Evolutionary conservation across 1,284 basidiomycete genomes (phyloP), one percentile per base, ranked within the genome.

Genomic region (Sanguinoderma infundibulare): DNA sequence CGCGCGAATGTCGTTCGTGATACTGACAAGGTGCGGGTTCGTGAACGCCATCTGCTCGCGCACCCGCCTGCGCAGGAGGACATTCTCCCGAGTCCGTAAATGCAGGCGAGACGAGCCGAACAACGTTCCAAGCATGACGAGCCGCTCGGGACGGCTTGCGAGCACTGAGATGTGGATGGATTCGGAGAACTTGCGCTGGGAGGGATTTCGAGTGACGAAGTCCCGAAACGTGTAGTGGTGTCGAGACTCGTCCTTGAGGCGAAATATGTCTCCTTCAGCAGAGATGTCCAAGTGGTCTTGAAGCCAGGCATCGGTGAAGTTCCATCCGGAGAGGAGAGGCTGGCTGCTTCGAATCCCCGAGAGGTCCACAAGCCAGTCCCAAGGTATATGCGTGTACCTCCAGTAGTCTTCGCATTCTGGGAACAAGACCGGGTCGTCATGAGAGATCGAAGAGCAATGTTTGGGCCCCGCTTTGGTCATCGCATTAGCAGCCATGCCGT

Each of bases 201-300:
- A 60, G 7, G 59, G 36, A 0, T 64, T 61, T 50, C 67, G 70
- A n/a, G 67, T 57, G 14, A 47, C 55, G 28, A 79, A 81, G 70
- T 92, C 91, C 64, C 86, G 77, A 66, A 90, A 90, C 26, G 85
- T 83, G 69, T 82, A 89, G 39, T 91, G 82, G 72, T 92, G 91
- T 2, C 82, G 79, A 4, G 71, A 74, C 5, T 71, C 74, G 69
- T 93, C 90, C 51, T 75, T 78, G 26, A 92, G 70, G 26, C 70
- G 72, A 49, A 80, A 76, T 1, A 79, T 79, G 59, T 90, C 83
- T 8, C 73, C 66, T 2, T 70, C 62, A 6, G 69, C 40, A 4
- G 40, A 54, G 10, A 87, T 63, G 12, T 74, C 72, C 28, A 89
- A 69, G 14, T 71, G 62, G 15, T 64, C 74, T 14, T 73, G 70